A percentile compares a stretch with the other conserved stretches of the same genome.
These are phyloP conservation scores for Lentinula guzmanii DNA, from an alignment of 768 basidiomycete species.

Conservation along the genomic window DNA sequence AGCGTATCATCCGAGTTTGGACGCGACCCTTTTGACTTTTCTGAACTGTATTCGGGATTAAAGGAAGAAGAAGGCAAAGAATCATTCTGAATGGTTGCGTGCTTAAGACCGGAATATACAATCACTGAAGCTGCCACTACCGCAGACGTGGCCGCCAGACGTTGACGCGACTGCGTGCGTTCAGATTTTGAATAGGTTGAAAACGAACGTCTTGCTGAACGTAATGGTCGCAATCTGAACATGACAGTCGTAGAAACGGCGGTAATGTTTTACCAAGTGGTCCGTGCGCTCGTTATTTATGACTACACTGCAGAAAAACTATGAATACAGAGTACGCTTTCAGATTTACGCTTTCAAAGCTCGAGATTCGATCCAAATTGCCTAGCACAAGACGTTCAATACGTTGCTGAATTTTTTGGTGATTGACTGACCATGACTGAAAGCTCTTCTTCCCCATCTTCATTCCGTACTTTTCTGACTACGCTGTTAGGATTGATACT, in stretches of 20 bases:
- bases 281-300: neutral
- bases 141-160: neutral
- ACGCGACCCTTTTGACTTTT: neutral
- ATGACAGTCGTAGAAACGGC: neutral
- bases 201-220: neutral
- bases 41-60: neutral
- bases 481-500: slow-evolving; percentile 46
- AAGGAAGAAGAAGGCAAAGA: slow-evolving; percentile 10
- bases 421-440: slow-evolving; percentile 40
- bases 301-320: neutral
- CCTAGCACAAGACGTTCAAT: slow-evolving; percentile 19
- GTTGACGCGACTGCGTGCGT: neutral
- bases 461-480: slow-evolving; percentile 35
- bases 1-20: slow-evolving; percentile 18
- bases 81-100: slow-evolving; percentile 28
- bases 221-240: neutral
- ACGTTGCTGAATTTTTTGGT: neutral
- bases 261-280: neutral
- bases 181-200: neutral
- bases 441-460: slow-evolving; percentile 48
- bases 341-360: neutral
- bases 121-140: neutral
- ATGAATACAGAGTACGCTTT: neutral
- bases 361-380: slow-evolving; percentile 38
- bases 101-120: slow-evolving; percentile 1